A percentile compares a stretch with the other conserved stretches of the same genome.
phyloP scores from a whole-genome alignment of 768 basidiomycete genomes.

The Boletus patriciae region DNA sequence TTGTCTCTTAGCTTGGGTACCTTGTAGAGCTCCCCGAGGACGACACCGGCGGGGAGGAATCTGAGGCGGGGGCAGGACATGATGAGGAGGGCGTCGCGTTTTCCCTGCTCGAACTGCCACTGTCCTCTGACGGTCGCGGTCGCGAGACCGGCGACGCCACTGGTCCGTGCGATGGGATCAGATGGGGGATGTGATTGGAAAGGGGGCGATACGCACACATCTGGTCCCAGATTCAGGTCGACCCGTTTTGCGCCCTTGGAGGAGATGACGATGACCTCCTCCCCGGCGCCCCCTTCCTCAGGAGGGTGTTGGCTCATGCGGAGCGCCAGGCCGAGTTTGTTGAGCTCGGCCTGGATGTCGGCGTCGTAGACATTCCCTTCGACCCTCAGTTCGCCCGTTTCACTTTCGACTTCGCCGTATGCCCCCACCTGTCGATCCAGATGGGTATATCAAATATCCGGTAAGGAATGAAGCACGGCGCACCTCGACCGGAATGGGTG shows the following conservation, averaged over 20 bases:
- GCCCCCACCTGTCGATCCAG: conserved; percentile 32
- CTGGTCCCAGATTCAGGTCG: conserved; percentile 12
- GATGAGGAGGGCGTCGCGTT: conserved; percentile 36
- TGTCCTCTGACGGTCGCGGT: conserved; percentile 34
- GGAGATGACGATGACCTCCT: conserved; percentile 22
- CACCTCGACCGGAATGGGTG: conserved; percentile 34
- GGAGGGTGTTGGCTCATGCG: conserved; percentile 17
- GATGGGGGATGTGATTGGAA: too few species aligned
- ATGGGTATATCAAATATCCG: neutral
- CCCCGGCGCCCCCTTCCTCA: conserved; percentile 15
- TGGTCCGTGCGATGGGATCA: neutral
- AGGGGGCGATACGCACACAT: conserved; percentile 21
- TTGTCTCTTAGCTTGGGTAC: conserved; percentile 30
- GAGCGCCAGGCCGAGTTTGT: neutral
- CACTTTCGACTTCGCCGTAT: conserved; percentile 31
- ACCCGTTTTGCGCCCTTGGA: conserved; percentile 23
- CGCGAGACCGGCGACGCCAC: conserved; percentile 26
- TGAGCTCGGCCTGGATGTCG: conserved; percentile 16
- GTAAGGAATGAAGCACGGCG: neutral
- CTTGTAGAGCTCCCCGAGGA: conserved; percentile 27
- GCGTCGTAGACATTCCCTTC: conserved; percentile 36
- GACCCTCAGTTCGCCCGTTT: conserved; percentile 31
- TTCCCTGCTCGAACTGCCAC: conserved; percentile 35
- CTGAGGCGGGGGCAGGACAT: conserved; percentile 32
- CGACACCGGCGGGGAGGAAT: conserved; percentile 20